Evolutionary conservation across 768 basidiomycete species (phyloP), one percentile per base, ranked within the genome.

Genomic region (Hemileccinum impolitum): DNA sequence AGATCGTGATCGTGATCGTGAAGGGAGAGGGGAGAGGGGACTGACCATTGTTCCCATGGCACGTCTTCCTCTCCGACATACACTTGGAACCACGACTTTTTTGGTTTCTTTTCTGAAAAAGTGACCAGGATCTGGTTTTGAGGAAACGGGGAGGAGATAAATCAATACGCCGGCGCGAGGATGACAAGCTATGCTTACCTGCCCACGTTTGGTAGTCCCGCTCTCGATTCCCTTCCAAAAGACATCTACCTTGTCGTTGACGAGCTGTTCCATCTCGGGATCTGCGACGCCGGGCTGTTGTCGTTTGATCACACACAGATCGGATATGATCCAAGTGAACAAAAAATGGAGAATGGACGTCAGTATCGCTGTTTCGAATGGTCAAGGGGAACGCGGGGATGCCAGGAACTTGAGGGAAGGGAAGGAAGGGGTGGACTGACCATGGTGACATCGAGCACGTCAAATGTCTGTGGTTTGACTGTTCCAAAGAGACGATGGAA

Each of bases 41-140:
- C 72, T 6, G 12, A 88, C 90, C 90, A 92, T 67, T 88, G 82
- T 63, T 92, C 90, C 90, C 90, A 92, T 45, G 88, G 81, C 13
- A 90, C 80, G 21, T 91, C 87, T 62, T 92, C 90, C 69, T 92
- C 86, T 1, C 77, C 83, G 56, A 76, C 73, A 35, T 82, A 82
- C 11, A 80, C 78, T 44, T 77, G 77, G 57, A 90, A 87, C 89
- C 89, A 90, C 14, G 80, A 78, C 66, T 88, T 91, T 67, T 84
- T 85, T 10, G 80, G 79, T 41, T 80, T 77, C 63, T 84, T 87
- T 63, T 90, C 89, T 2, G 87, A 85, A 53, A 92, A 81, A 0
- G 83, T 88, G 17, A 91, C 77, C 10, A 76, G 64, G 28, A 92
- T 83, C 90, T 50, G n/a, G n/a, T n/a, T n/a, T n/a, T n/a, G n/a